Evolutionary conservation across 2,329 filamentous ascomycete genomes (phyloP).

Genomic region (Penicillium sp.): DNA sequence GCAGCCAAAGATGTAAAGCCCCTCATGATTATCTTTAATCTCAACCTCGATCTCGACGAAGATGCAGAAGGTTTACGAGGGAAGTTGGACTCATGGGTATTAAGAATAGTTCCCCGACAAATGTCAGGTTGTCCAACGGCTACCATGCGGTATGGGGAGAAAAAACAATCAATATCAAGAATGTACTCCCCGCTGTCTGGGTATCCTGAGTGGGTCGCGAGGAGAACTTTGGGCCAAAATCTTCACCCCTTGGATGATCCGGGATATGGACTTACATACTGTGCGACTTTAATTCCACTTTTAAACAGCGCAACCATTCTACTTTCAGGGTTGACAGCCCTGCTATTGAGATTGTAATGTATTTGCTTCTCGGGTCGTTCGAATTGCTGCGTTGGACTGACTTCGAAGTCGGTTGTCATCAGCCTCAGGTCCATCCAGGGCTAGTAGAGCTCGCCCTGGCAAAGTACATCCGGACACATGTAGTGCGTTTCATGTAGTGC

Average conservation of each 20-base stretch:
- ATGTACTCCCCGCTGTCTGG: slow-evolving; percentile 10
- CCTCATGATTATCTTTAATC: slow-evolving; percentile 19
- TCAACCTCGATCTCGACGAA: slow-evolving; percentile 10
- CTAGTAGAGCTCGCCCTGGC: no score
- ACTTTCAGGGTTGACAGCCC: no score
- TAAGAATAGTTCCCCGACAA: not conserved
- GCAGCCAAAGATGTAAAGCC: slow-evolving; percentile 11
- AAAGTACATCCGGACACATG: no score
- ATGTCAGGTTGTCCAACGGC: slow-evolving; percentile 2
- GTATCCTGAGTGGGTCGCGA: not conserved
- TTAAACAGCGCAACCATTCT: no score
- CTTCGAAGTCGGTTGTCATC: no score
- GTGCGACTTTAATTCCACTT: not conserved
- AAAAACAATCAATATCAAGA: slow-evolving; percentile 4
- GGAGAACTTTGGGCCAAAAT: not conserved
- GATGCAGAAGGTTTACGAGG: not conserved
- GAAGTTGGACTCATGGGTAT: not conserved
- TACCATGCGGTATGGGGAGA: slow-evolving; percentile 10
- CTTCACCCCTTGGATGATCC: slow-evolving; percentile 12
- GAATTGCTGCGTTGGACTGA: no score
- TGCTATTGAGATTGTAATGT: no score
- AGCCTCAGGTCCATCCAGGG: no score
- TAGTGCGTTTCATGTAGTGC: no score
- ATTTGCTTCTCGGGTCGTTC: no score
- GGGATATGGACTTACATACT: not conserved